Base-by-base conservation (phyloP, 2,329 filamentous ascomycete species). In the Fusarium floridanum region DNA sequence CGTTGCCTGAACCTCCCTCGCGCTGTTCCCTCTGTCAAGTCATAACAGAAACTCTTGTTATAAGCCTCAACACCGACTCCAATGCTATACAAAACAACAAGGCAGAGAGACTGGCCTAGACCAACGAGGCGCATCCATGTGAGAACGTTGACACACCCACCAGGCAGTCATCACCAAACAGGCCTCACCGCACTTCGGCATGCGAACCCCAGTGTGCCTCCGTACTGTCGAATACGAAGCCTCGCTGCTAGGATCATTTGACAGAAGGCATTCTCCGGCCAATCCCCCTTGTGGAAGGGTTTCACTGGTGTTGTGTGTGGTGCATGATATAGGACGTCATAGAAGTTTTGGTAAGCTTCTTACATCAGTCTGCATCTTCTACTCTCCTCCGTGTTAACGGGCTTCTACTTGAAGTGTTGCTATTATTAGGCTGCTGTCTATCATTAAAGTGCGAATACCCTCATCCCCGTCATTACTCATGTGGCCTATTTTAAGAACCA, bases 181-280 rank as follows among this genome's bases (percentile, higher is more conserved):
- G 36, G 6, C 22, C 56, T 37, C 39, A 29, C 57, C 63, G 57
- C 63, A 66, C 67, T 66, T 69, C 63, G 63, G 67, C 50, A 27
- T 53, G 43, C 66, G 61, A 55, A 17, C 20, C 20, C 10, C 22
- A 65, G 22, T 12, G 27, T 43, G 48, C 37, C 32, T 41, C 36
- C 27, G 50, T 39, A 32, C 36, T 17, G 16, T 34, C 43, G 43
- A 61, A 62, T 48, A 50, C 60, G 60, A 62, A 43, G 24, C 41
- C n/a, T n/a, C 16, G 4, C 20, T 27, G n/a, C 27, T 27, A n/a
- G 39, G 24, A 16, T 27, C 39, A 41, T 45, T 62, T 37, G 43
- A 17, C 12, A 36, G 10, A 16, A 29, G 16, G 10, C 17, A 60
- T 22, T 14, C 29, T 14, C n/a, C 32, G 29, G 39, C 60, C 60